Evolutionary conservation across 169 alveolate species (phyloP), one percentile per base, ranked within the genome.

Genomic region (Theileria sp.): DNA sequence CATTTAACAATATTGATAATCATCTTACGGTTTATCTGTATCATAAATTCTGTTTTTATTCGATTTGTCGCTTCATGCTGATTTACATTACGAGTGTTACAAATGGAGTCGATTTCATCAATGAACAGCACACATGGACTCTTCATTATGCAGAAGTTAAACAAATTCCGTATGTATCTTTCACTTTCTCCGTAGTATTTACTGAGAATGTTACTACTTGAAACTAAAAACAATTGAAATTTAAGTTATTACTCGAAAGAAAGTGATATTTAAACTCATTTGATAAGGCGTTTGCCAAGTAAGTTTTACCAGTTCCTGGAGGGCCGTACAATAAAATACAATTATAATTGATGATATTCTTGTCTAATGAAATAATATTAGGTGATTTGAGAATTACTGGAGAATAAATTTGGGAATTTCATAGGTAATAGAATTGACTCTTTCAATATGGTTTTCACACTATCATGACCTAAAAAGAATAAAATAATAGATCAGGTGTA

Each of bases 181-280:
- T 98, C 99, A 75, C 98, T 94, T 77, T 98, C 99, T 25, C 99
- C 99, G 92, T 96, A 97, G 97, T 97, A 98, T 91, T 97, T 98
- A 81, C 99, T 95, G 51, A 98, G 97, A 32, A 98, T 91, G 91
- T 98, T 99, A 7, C 99, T 95, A 15, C 99, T 95, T 7, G 99
- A 95, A 25, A 98, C 97, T 86, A 58, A 19, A 58, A 1, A 58
- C 2, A 8, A 58, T 17, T 58, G 67, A 25, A 19, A 58, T 58
- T 5, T 58, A 19, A 72, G 13, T 58, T 58, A 17, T 58, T 25
- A 25, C 67, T 44, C 8, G 54, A 44, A 3, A 44, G 54, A 44
- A 44, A 44, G 54, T 44, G 54, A 8, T 44, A 44, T 44, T 93
- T 95, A 64, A 95, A 96, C 92, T 98, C 99, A 21, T 99, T 97